phyloP scores from a whole-genome alignment of 2,329 filamentous ascomycete species.

The Colletotrichum nymphaeae region DNA sequence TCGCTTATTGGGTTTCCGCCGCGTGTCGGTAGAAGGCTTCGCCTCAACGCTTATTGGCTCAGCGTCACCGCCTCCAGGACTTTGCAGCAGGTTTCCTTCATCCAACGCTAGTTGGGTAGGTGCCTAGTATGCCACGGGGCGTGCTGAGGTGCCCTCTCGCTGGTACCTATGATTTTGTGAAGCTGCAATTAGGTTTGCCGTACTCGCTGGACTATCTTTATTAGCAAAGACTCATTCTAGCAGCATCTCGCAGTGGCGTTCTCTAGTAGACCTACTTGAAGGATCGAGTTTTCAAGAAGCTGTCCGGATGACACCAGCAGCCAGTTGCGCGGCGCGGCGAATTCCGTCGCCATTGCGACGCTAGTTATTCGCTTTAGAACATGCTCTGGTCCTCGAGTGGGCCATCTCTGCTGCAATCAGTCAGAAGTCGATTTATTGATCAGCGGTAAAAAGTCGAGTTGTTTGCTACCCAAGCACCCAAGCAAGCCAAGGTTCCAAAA shows the following conservation, averaged over 20 bases:
- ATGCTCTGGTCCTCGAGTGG: slow-evolving; percentile 13
- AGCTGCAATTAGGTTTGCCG: not conserved
- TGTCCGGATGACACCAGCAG: not conserved
- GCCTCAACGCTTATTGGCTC: not conserved
- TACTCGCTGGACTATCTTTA: not conserved
- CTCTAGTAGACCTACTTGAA: no score
- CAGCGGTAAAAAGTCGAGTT: not conserved
- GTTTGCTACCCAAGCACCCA: slow-evolving; percentile 6
- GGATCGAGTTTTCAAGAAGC: not conserved
- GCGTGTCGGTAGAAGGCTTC: not conserved
- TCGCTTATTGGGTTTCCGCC: not conserved
- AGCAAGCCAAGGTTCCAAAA: not conserved
- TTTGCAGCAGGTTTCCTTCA: not conserved
- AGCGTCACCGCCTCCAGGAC: not conserved
- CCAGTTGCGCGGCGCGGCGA: slow-evolving; percentile 5
- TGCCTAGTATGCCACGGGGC: not conserved
- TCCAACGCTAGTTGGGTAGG: not conserved
- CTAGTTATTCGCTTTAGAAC: slow-evolving; percentile 20
- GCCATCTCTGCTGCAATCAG: slow-evolving; percentile 6
- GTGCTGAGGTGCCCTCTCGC: not conserved
- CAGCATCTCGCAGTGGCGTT: no score
- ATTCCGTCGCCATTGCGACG: slow-evolving; percentile 9
- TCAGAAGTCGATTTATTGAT: not conserved
- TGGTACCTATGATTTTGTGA: not conserved
- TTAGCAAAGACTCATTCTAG: no score